Evolutionary conservation across 2,329 filamentous ascomycete genomes (phyloP).

Genomic region (Beauveria asiatica): DNA sequence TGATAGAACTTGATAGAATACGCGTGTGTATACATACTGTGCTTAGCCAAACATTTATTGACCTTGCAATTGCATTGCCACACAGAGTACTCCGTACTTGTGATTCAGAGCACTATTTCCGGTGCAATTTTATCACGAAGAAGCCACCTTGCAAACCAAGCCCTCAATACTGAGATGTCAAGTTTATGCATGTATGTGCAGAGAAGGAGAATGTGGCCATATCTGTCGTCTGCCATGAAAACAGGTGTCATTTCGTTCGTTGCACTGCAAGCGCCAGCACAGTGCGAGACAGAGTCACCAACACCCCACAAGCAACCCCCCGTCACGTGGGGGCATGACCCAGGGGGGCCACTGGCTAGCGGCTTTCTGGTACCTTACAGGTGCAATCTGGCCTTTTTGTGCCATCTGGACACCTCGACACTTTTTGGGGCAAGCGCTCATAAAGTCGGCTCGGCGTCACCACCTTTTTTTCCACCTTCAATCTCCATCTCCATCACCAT

Average conservation of each 20-base stretch:
- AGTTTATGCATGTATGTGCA: no score
- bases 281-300: not conserved
- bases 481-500: constrained; percentile 21
- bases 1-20: not conserved
- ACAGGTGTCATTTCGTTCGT: not conserved
- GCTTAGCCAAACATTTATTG: no score
- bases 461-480: constrained; percentile 20
- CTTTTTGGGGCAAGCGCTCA: constrained; percentile 26
- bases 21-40: no score
- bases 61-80: no score
- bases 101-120: no score
- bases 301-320: constrained; percentile 16
- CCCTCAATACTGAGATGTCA: no score
- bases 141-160: no score
- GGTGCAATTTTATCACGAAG: no score
- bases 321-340: constrained; percentile 24
- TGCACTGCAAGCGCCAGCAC: not conserved
- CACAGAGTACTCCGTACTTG: no score
- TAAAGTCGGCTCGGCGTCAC: constrained; percentile 23
- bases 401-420: constrained; percentile 36
- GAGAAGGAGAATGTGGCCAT: no score
- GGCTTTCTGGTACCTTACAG: constrained; percentile 10
- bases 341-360: constrained; percentile 13
- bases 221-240: not conserved
- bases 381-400: constrained; percentile 44